A percentile compares a stretch with the other conserved stretches of the same genome.
Evolutionary conservation across 345 rosid genomes (phyloP).

Genomic region (Murraya koenigii): DNA sequence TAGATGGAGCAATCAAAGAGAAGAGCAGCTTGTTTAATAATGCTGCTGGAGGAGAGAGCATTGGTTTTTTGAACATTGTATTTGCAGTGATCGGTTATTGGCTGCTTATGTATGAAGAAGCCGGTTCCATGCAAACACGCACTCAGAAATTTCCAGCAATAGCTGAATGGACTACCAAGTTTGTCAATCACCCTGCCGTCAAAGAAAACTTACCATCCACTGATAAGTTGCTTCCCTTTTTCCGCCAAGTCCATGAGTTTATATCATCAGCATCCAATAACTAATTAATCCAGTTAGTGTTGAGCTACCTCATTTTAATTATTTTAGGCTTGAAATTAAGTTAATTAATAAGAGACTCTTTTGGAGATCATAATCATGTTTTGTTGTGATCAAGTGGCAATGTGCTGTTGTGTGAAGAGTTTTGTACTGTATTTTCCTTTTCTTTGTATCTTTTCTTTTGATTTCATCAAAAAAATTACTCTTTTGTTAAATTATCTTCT

Average conservation of each 20-base stretch:
- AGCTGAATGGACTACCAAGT: constrained; percentile 28
- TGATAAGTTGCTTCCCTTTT: constrained; percentile 24
- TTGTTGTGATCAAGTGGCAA: too few relatives aligned
- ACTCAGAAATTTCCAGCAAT: constrained; percentile 23
- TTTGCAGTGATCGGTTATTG: constrained; percentile 25
- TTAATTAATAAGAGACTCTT: too few relatives aligned
- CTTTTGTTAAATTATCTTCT: too few relatives aligned
- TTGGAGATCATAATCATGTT: too few relatives aligned
- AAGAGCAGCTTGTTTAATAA: constrained; percentile 16
- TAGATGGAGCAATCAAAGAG: constrained; percentile 30
- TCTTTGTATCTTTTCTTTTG: too few relatives aligned
- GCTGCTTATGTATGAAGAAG: constrained; percentile 35
- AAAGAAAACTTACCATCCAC: constrained; percentile 27
- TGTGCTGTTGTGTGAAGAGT: too few relatives aligned
- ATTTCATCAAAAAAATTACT: too few relatives aligned
- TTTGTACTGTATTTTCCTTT: too few relatives aligned
- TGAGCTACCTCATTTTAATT: too few relatives aligned
- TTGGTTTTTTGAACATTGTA: constrained; percentile 39
- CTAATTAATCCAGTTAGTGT: too few relatives aligned
- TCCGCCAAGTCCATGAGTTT: background rate
- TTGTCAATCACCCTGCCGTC: constrained; percentile 25
- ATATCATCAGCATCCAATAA: too few relatives aligned
- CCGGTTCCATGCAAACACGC: constrained; percentile 18
- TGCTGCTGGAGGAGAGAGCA: constrained; percentile 21
- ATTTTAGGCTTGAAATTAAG: too few relatives aligned